Percentiles rank a stretch among this genome's conserved stretches.
Conservation (phyloP, 2,329 filamentous ascomycete genomes). For the Fusarium agapanthi region DNA sequence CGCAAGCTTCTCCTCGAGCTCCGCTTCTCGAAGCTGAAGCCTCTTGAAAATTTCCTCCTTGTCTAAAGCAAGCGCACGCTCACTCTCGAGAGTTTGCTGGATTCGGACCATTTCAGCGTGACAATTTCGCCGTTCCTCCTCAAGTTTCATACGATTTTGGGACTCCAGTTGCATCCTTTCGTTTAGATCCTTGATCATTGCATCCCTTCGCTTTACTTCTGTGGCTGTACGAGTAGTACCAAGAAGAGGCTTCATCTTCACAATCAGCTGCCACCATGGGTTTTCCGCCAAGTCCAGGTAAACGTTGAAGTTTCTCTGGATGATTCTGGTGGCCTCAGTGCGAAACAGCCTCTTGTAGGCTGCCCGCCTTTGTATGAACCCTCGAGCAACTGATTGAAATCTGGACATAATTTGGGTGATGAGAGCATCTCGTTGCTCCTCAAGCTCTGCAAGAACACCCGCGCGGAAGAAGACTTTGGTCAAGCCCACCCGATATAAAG, state of each 20-base stretch:
- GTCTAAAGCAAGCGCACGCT: constrained; percentile 92
- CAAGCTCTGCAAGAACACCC: constrained; percentile 92
- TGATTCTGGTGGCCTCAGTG: constrained; percentile 91
- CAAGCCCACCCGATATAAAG: constrained; percentile 90
- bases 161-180: constrained; percentile 82
- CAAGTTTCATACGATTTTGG: constrained; percentile 78
- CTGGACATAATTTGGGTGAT: constrained; percentile 93
- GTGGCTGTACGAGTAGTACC: constrained; percentile 90
- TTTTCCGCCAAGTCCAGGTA: constrained; percentile 91
- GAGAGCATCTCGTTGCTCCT: constrained; percentile 92
- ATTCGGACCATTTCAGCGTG: constrained; percentile 88
- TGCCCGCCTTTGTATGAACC: constrained; percentile 86
- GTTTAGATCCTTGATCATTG: constrained; percentile 88
- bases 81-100: constrained; percentile 93
- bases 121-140: constrained; percentile 89
- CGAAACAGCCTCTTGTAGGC: constrained; percentile 94
- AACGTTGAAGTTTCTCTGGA: constrained; percentile 92
- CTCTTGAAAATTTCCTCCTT: constrained; percentile 99
- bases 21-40: constrained; percentile 89
- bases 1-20: constrained; percentile 91
- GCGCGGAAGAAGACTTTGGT: constrained; percentile 99
- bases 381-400: constrained; percentile 92
- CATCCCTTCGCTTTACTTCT: constrained; percentile 94
- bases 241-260: constrained; percentile 93
- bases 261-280: constrained; percentile 97